Evolutionary conservation across 75 land plant species (phyloP).

Genomic region (Sequoiadendron giganteum): DNA sequence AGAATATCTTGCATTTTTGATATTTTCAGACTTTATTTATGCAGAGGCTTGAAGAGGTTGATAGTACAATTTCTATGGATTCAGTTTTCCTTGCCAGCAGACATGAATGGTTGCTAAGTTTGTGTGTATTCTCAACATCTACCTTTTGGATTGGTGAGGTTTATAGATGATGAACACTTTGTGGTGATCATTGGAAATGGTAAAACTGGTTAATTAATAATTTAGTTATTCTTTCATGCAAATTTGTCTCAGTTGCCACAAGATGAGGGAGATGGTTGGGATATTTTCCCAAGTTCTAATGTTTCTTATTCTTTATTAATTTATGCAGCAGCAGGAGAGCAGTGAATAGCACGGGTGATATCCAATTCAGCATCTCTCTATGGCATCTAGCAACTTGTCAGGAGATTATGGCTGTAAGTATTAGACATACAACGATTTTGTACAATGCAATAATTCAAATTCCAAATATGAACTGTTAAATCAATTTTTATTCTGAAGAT

Average conservation of each 20-base stretch:
- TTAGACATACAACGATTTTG: too few species aligned
- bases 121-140: background rate
- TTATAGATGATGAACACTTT: background rate
- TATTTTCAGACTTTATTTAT: too few species aligned
- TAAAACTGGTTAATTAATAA: background rate
- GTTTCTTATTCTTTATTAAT: background rate
- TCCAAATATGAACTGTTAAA: too few species aligned
- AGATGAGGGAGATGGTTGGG: background rate
- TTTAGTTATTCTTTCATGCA: background rate
- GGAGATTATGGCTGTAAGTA: conserved; percentile 12
- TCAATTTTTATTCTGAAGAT: too few species aligned
- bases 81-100: background rate
- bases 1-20: too few species aligned
- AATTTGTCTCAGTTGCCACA: background rate
- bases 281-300: background rate
- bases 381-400: background rate
- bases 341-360: background rate
- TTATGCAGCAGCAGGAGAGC: background rate
- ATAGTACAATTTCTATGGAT: too few species aligned
- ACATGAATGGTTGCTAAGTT: background rate
- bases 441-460: too few species aligned
- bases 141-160: background rate
- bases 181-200: background rate
- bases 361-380: background rate
- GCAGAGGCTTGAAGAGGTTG: too few species aligned